A percentile compares a stretch with the other conserved stretches of the same genome.
Conservation (phyloP, 352 stramenopile genomes). For the Globisporangium okanoganense region DNA sequence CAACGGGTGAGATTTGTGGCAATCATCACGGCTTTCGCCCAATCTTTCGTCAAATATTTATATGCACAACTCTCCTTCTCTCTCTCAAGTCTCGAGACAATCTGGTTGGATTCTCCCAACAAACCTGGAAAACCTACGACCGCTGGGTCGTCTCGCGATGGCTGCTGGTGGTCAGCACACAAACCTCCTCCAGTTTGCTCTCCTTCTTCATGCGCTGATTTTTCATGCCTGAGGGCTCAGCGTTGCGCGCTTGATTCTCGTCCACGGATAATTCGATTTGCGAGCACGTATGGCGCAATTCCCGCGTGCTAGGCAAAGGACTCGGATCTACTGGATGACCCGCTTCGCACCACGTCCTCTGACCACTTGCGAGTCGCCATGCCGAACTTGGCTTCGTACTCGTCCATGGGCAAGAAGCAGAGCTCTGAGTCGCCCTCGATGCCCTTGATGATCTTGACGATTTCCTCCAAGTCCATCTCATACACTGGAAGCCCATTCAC, state of each 20-base stretch:
- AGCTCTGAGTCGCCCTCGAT: slow-evolving; percentile 75
- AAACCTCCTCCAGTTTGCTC: too few species aligned
- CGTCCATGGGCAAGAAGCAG: slow-evolving; percentile 69
- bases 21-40: too few species aligned
- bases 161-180: too few species aligned
- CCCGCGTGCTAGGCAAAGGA: slow-evolving; percentile 1
- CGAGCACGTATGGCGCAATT: neutral
- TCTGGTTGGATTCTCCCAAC: too few species aligned
- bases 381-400: slow-evolving; percentile 69
- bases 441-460: slow-evolving; percentile 68
- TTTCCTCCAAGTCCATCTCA: slow-evolving; percentile 72
- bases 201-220: too few species aligned
- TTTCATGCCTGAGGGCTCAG: too few species aligned
- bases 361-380: slow-evolving; percentile 27
- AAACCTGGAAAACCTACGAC: too few species aligned
- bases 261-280: neutral
- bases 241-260: neutral
- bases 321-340: slow-evolving; percentile 13
- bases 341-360: slow-evolving; percentile 17
- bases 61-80: too few species aligned
- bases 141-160: too few species aligned
- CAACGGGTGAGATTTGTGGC: too few species aligned
- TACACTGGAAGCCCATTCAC: slow-evolving; percentile 79
- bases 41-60: too few species aligned
- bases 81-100: too few species aligned